These are phyloP conservation scores for Monascus ruber DNA, from an alignment of 2,329 filamentous ascomycete species.

Conservation along the genomic window DNA sequence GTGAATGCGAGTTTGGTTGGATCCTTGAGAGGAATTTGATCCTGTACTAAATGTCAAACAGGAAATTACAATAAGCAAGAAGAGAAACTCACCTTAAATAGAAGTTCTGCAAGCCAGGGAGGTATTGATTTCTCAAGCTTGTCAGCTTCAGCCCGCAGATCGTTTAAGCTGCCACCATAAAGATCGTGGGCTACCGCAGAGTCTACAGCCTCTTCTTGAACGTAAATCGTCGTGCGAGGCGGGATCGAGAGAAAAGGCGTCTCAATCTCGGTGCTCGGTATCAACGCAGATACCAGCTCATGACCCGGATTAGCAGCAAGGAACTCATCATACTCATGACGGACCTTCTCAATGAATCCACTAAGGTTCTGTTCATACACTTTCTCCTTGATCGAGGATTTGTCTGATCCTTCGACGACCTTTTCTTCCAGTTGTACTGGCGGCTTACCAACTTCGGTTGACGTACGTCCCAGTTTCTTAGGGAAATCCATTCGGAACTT, in stretches of 20 bases:
- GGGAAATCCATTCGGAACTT: constrained; percentile 66
- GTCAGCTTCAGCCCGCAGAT: constrained; percentile 65
- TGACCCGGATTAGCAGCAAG: constrained; percentile 27
- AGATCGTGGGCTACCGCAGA: constrained; percentile 64
- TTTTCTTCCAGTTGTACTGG: constrained; percentile 68
- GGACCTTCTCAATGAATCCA: constrained; percentile 35
- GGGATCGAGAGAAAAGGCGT: constrained; percentile 35
- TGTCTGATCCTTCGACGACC: constrained; percentile 38
- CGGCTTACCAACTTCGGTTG: constrained; percentile 58
- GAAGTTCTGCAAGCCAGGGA: constrained; percentile 81
- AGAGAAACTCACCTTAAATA: constrained; percentile 49
- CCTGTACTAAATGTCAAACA: constrained; percentile 36
- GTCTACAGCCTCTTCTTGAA: constrained; percentile 54
- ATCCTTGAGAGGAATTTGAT: constrained; percentile 76
- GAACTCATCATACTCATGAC: constrained; percentile 35
- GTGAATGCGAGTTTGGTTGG: constrained; percentile 93
- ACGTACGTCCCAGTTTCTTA: constrained; percentile 68
- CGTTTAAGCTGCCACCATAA: constrained; percentile 78
- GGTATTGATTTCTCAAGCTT: constrained; percentile 76
- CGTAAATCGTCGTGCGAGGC: constrained; percentile 46
- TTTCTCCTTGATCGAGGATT: constrained; percentile 41
- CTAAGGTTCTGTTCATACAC: constrained; percentile 35
- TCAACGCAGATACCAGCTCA: constrained; percentile 27
- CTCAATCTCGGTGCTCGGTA: constrained; percentile 33
- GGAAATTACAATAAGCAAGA: no score